Percentiles rank a stretch among this genome's conserved stretches.
These are phyloP conservation scores for Larix kaempferi DNA, from an alignment of 75 land plant genomes.

Conservation along the genomic window DNA sequence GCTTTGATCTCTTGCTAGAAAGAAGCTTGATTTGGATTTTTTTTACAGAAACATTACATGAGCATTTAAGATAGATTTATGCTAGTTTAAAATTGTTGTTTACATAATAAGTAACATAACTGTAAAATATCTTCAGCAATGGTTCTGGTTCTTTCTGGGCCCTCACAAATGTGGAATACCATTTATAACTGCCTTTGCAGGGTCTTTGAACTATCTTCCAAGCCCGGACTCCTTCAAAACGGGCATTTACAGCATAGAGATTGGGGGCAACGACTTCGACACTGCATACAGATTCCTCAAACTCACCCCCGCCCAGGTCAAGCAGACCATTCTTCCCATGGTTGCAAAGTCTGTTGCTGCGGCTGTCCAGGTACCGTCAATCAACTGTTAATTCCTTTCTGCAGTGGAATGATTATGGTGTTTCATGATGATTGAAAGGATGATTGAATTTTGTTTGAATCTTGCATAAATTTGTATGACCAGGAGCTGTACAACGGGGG, in stretches of 20 bases:
- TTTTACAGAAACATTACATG: too few relatives aligned
- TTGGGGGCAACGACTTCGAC: constrained; percentile 29
- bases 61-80: too few relatives aligned
- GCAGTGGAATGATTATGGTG: neutral
- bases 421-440: neutral
- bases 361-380: neutral
- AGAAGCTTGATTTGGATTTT: too few relatives aligned
- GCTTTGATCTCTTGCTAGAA: too few relatives aligned
- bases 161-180: too few relatives aligned
- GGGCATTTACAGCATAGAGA: constrained; percentile 19
- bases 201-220: constrained; percentile 4
- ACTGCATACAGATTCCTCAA: neutral
- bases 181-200: neutral
- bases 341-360: neutral
- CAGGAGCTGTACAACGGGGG: constrained; percentile 54
- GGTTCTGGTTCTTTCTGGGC: too few relatives aligned
- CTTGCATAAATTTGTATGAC: neutral
- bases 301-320: neutral
- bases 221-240: neutral
- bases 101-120: too few relatives aligned
- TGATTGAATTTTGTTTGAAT: neutral
- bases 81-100: too few relatives aligned
- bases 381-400: neutral
- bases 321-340: constrained; percentile 7
- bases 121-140: too few relatives aligned